Evolutionary conservation across 257 asterid genomes (phyloP).

Genomic region (Primulina huaijiensis): DNA sequence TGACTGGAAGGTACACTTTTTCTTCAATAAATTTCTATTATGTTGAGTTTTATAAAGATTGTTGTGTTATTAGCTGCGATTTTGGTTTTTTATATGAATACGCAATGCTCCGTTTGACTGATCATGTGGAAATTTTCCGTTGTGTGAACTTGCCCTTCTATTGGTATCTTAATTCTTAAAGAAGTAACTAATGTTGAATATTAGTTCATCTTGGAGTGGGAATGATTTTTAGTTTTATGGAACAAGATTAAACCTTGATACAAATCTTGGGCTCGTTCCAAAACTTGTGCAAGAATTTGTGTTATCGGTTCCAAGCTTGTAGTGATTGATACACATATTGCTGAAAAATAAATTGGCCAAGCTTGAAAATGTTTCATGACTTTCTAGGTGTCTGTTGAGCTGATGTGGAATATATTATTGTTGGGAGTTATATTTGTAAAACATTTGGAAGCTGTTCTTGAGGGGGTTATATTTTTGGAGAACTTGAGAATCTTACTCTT

Average conservation of each 20-base stretch:
- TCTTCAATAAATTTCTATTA: not conserved
- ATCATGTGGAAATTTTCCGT: not conserved
- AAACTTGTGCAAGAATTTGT: not conserved
- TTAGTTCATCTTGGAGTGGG: not conserved
- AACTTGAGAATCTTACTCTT: not conserved
- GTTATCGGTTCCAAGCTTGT: not conserved
- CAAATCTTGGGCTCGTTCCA: not conserved
- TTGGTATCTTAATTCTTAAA: not conserved
- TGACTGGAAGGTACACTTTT: conserved; percentile 68
- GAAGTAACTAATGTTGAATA: not conserved
- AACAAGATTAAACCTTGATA: not conserved
- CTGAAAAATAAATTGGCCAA: not conserved
- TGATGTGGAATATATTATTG: not conserved
- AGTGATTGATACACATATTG: not conserved
- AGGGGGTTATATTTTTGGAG: not conserved
- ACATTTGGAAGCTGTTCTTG: not conserved
- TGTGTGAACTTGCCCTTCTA: not conserved
- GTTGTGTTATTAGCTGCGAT: not conserved
- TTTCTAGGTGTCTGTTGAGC: not conserved
- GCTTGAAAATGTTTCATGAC: not conserved
- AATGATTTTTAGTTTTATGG: not conserved
- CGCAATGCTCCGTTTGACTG: not conserved
- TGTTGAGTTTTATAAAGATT: conserved; percentile 5
- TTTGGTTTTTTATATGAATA: conserved; percentile 14
- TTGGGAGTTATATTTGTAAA: not conserved